phyloP scores from a whole-genome alignment of 2,329 filamentous ascomycete genomes.

The Colletotrichum sp. region DNA sequence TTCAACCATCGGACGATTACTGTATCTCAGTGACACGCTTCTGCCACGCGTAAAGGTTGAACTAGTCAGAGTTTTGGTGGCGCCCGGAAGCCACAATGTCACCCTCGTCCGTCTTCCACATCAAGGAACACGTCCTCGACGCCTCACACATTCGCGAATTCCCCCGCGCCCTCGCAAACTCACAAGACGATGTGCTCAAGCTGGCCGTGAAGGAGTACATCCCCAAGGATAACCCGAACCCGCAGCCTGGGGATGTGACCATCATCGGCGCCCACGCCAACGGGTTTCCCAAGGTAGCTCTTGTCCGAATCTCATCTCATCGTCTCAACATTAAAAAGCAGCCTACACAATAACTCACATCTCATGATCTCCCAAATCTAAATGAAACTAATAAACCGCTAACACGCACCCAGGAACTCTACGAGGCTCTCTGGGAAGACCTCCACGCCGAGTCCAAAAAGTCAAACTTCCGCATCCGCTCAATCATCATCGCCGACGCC shows the following conservation, averaged over 20 bases:
- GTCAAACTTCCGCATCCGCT: slow-evolving; percentile 70
- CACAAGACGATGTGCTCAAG: slow-evolving; percentile 76
- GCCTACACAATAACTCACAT: background rate
- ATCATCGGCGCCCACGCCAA: slow-evolving; percentile 90
- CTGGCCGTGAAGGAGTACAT: slow-evolving; percentile 89
- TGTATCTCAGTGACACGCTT: background rate
- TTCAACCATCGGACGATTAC: background rate
- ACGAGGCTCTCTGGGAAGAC: slow-evolving; percentile 91
- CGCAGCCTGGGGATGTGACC: slow-evolving; percentile 79
- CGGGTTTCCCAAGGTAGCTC: slow-evolving; percentile 81
- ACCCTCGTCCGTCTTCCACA: slow-evolving; percentile 54
- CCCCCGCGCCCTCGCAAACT: slow-evolving; percentile 71
- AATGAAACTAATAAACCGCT: background rate
- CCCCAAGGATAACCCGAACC: slow-evolving; percentile 71
- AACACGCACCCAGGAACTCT: slow-evolving; percentile 71
- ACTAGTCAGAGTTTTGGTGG: background rate
- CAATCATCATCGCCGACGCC: slow-evolving; percentile 92
- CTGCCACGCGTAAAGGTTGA: background rate
- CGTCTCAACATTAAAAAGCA: background rate
- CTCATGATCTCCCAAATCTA: background rate
- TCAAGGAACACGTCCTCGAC: slow-evolving; percentile 76
- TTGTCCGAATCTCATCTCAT: background rate
- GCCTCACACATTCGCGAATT: slow-evolving; percentile 85
- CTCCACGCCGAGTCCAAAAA: slow-evolving; percentile 60
- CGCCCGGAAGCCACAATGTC: slow-evolving; percentile 25